These are phyloP conservation scores for Lecanicillium sp. DNA, from an alignment of 2,329 filamentous ascomycete genomes.

Conservation along the genomic window DNA sequence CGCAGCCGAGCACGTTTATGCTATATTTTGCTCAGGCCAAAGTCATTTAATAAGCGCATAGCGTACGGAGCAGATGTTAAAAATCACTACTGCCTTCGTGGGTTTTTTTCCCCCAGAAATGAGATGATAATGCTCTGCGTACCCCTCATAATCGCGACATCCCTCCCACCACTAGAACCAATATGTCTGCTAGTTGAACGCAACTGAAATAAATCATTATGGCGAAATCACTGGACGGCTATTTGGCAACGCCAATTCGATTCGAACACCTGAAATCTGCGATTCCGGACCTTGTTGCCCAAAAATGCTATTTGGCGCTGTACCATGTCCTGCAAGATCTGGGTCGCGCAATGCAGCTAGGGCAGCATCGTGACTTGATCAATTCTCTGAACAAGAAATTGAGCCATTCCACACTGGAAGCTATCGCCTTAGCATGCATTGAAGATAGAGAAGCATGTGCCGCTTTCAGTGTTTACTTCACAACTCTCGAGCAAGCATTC, in stretches of 20 bases:
- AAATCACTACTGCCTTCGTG: too few species aligned
- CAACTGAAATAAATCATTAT: conserved; percentile 35
- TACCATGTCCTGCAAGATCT: neutral
- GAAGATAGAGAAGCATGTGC: neutral
- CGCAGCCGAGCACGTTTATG: too few species aligned
- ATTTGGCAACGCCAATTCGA: neutral
- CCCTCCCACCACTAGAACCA: too few species aligned
- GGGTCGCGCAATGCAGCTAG: neutral
- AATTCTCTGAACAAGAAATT: neutral
- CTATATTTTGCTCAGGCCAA: too few species aligned
- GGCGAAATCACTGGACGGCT: neutral
- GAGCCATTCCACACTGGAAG: neutral
- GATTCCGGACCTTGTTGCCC: neutral
- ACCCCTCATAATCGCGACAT: too few species aligned
- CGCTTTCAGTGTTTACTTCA: conserved; percentile 7
- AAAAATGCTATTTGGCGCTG: neutral
- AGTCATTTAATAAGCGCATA: too few species aligned
- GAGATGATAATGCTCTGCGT: too few species aligned
- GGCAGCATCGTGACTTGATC: neutral
- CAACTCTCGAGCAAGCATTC: neutral
- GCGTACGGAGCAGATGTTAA: too few species aligned
- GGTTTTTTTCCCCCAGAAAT: too few species aligned
- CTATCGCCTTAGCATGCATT: neutral
- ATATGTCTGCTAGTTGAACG: too few species aligned
- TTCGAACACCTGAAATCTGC: neutral